Base-by-base conservation (phyloP, 768 basidiomycete genomes). In the Suillus luteus region DNA sequence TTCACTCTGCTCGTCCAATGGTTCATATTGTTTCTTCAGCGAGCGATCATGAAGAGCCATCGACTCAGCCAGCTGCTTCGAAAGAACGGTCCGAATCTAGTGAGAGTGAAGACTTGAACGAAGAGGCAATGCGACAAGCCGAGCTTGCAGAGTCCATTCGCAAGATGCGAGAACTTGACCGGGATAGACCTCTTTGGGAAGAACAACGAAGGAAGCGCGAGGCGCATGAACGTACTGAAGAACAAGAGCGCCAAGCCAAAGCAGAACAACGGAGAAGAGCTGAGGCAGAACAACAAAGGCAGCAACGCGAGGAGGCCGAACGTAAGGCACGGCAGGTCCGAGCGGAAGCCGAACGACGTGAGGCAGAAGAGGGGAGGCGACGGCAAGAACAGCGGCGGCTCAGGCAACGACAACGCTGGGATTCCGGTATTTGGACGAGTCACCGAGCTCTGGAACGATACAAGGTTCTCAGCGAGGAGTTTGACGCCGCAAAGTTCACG, bases 361-460 rank as follows among this genome's bases (percentile, higher is more conserved):
- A 72, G 37, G 62, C 66, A 22, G 79, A 80, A 64, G 76, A 78
- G 63, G 71, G 72, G 43, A 72, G 71, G 62, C 78, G 76, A 55
- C 77, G 80, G 63, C 79, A 79, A 43, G 75, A 79, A 62, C 77
- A 78, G 37, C 76, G 72, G 37, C 79, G 75, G n/a, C 77, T 77
- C 57, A 82, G 84, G 61, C 80, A 85, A 61, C 80, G 82, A 49
- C 80, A 83, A 58, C 74, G 78, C 59, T 91, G 86, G 87, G 76
- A 80, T 19, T 78, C 77, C 22, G 88, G 87, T 1, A 76, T 75
- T 0, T 94, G 92, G 91, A 87, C 85, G 2, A 72, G 78, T 10
- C 78, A 80, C 62, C 82, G 89, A 54, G 93, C 92, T 5, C 76
- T 93, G 35, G 90, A 92, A 67, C 83, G 87, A 35, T 94, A 90